Base-by-base conservation (phyloP, 2,329 filamentous ascomycete species). In the Cordyceps pruinosa region DNA sequence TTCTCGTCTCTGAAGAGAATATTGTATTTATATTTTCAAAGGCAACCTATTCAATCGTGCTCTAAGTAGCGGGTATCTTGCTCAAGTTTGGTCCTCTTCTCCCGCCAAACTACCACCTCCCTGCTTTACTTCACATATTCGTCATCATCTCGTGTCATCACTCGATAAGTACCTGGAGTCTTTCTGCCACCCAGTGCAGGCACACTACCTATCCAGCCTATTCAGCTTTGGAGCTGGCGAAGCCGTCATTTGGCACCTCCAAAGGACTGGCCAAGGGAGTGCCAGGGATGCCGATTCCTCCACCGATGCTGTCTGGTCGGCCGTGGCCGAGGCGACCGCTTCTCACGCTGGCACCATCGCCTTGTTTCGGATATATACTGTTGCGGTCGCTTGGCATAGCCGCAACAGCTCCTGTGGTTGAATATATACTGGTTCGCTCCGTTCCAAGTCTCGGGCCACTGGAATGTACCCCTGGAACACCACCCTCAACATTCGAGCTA, bases 361-460 rank as follows among this genome's bases (percentile, higher is more conserved):
- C 83, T 47, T 78, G 76, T 59, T 84, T 83, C 28, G 87, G 83
- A 66, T 96, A 93, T 61, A 88, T 82, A 71, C 89, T 95, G 68
- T 88, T 93, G 49, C 92, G 81, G 66, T 96, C 92, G 58, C 87
- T 87, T 7, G 82, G 76, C 8, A 89, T 72, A 13, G 83, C 81
- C 6, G 86, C 85, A 1, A 81, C 81, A 4, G 84, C 77, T 15
- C 88, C 88, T 0, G 87, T 86, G 0, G 85, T 80, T 0, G 88
- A 91, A 73, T 96, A 96, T 53, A 97, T 84, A 68, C 87, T 90
- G 17, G 85, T 84, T n/a, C 88, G 80, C 70, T 91, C 88, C 23
- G 80, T 73, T 32, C 73, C 73, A 12, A 74, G 69, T 19, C 62
- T 72, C 23, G 76, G 66, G 55, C 65, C 71, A 39, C 75, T 75